Percentiles rank a stretch among this genome's conserved stretches.
Evolutionary conservation across 495 filamentous ascomycete species (phyloP).

Genomic region (Xylaria castorea): DNA sequence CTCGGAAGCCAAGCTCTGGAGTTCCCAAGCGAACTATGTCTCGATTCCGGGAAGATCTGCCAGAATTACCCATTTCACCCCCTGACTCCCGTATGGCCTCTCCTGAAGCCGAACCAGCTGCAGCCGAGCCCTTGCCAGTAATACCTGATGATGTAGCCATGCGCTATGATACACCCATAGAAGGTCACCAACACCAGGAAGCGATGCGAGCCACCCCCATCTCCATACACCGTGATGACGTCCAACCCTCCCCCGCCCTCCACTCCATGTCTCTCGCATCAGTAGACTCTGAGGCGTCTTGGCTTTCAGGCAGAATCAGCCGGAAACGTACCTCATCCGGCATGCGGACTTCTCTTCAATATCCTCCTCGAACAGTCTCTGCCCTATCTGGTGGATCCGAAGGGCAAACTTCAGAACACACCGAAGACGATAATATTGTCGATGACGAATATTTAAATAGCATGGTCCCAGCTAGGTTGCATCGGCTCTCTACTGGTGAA

Average conservation of each 20-base stretch:
- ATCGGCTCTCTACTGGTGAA: slow-evolving; percentile 54
- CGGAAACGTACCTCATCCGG: slow-evolving; percentile 52
- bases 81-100: slow-evolving; percentile 82
- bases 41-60: slow-evolving; percentile 92
- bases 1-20: slow-evolving; percentile 48
- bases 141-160: slow-evolving; percentile 39
- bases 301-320: slow-evolving; percentile 74
- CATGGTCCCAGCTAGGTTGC: slow-evolving; percentile 55
- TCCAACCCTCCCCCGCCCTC: slow-evolving; percentile 51
- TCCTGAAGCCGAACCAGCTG: slow-evolving; percentile 60
- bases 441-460: slow-evolving; percentile 71
- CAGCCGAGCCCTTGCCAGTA: slow-evolving; percentile 41
- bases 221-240: slow-evolving; percentile 51
- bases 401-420: slow-evolving; percentile 48
- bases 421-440: slow-evolving; percentile 64
- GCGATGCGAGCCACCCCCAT: slow-evolving; percentile 52
- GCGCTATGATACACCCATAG: slow-evolving; percentile 57
- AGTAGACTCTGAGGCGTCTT: slow-evolving; percentile 89
- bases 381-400: slow-evolving; percentile 51
- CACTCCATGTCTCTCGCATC: slow-evolving; percentile 74
- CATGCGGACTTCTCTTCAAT: slow-evolving; percentile 41
- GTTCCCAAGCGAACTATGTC: slow-evolving; percentile 79
- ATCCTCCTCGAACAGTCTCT: slow-evolving; percentile 39
- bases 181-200: slow-evolving; percentile 49
- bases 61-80: slow-evolving; percentile 81